These are phyloP conservation scores for Xylaria digitata DNA, from an alignment of 2,329 filamentous ascomycete species.

Conservation along the genomic window DNA sequence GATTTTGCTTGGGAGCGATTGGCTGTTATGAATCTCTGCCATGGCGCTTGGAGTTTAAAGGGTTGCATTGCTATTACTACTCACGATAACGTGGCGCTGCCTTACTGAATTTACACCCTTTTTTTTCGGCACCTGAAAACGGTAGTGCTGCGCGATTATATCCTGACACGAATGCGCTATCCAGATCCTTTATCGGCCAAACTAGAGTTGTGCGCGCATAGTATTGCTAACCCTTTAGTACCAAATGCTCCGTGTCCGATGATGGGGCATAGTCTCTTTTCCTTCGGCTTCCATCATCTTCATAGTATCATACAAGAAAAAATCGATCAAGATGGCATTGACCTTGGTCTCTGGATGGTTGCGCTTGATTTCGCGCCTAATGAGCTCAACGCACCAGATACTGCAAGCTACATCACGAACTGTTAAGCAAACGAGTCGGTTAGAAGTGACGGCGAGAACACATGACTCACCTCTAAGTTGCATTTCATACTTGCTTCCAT, in stretches of 20 bases:
- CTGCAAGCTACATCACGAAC: conserved; percentile 72
- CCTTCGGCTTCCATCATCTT: conserved; percentile 80
- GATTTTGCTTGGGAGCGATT: conserved; percentile 27
- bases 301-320: conserved; percentile 95
- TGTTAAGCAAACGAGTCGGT: conserved; percentile 26
- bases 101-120: conserved; percentile 10
- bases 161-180: conserved; percentile 2
- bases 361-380: conserved; percentile 81
- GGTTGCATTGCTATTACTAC: conserved; percentile 18
- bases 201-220: neutral
- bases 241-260: conserved; percentile 94
- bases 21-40: conserved; percentile 26
- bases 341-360: conserved; percentile 76
- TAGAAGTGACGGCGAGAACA: conserved; percentile 6
- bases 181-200: neutral
- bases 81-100: conserved; percentile 19
- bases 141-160: conserved; percentile 1
- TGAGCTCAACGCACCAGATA: conserved; percentile 95
- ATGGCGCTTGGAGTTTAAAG: conserved; percentile 37
- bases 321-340: conserved; percentile 96
- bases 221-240: conserved; percentile 65
- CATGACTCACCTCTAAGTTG: conserved; percentile 77
- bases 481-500: conserved; percentile 82
- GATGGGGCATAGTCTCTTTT: conserved; percentile 77
- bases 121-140: neutral